These are phyloP conservation scores for Gypsophila paniculata DNA, from an alignment of 179 eudicot species.

Conservation along the genomic window DNA sequence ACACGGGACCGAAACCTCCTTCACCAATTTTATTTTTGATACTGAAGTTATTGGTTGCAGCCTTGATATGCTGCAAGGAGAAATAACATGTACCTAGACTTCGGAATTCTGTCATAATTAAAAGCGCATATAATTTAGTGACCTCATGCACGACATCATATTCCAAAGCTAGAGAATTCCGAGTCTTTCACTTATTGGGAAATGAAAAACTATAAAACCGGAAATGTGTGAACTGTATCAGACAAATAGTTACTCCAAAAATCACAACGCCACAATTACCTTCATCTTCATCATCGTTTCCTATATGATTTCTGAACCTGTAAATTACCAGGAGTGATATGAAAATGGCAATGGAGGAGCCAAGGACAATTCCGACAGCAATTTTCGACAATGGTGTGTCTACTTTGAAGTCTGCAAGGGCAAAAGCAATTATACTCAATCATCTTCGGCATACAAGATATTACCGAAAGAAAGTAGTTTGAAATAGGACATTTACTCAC, in stretches of 20 bases:
- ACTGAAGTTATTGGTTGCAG: conserved; percentile 37
- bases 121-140: too few species aligned
- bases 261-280: too few species aligned
- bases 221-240: too few species aligned
- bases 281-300: conserved; percentile 25
- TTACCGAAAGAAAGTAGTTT: too few species aligned
- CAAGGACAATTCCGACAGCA: conserved; percentile 57
- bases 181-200: too few species aligned
- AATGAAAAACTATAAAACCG: conserved; percentile 20
- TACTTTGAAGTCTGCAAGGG: conserved; percentile 49
- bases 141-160: too few species aligned
- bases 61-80: conserved; percentile 39
- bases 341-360: conserved; percentile 43
- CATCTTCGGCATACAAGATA: too few species aligned
- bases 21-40: conserved; percentile 39
- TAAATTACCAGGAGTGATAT: conserved; percentile 33
- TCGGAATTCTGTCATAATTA: conserved; percentile 34
- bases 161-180: too few species aligned
- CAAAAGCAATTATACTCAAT: background rate
- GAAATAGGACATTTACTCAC: conserved; percentile 42
- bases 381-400: conserved; percentile 47
- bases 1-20: conserved; percentile 51
- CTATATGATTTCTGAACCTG: conserved; percentile 41
- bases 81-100: conserved; percentile 37
- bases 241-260: too few species aligned